Evolutionary conservation across 1,284 basidiomycete genomes (phyloP).

Genomic region (Caloboletus firmus): DNA sequence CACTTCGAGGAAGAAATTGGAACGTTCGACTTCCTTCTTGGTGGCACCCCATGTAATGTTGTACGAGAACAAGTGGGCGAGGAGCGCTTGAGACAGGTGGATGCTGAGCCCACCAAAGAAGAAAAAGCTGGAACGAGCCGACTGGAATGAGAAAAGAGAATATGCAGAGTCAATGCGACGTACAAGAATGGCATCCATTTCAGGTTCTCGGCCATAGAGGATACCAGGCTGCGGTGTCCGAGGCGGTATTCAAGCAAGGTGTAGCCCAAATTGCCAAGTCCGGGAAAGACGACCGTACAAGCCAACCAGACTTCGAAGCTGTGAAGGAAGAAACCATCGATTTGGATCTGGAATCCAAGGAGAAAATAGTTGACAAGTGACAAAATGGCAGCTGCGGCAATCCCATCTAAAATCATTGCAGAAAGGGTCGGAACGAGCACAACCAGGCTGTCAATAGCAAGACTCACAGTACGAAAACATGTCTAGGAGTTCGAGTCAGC

Average conservation of each 20-base stretch:
- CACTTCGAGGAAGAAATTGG: slow-evolving; percentile 87
- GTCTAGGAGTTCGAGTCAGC: slow-evolving; percentile 45
- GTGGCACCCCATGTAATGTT: slow-evolving; percentile 85
- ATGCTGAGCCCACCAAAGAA: slow-evolving; percentile 81
- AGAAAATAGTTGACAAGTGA: slow-evolving; percentile 71
- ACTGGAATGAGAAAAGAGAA: slow-evolving; percentile 36
- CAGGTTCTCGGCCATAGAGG: slow-evolving; percentile 60
- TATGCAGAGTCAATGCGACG: slow-evolving; percentile 31
- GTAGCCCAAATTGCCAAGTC: slow-evolving; percentile 69
- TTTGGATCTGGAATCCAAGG: slow-evolving; percentile 61
- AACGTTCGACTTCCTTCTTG: slow-evolving; percentile 76
- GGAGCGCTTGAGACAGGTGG: slow-evolving; percentile 69
- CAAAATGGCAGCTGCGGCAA: slow-evolving; percentile 65
- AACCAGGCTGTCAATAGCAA: background rate
- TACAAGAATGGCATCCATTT: slow-evolving; percentile 81
- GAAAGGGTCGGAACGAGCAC: background rate
- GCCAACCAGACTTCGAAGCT: slow-evolving; percentile 77
- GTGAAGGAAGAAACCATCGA: slow-evolving; percentile 71
- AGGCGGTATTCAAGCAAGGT: slow-evolving; percentile 77
- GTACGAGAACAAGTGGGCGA: slow-evolving; percentile 80
- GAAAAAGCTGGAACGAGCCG: slow-evolving; percentile 59
- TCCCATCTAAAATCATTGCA: slow-evolving; percentile 55
- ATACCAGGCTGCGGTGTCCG: slow-evolving; percentile 52
- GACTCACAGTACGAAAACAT: slow-evolving; percentile 80
- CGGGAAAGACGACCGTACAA: slow-evolving; percentile 73